Evolutionary conservation across 352 stramenopile genomes (phyloP).

Genomic region (Globisporangium emineosum): DNA sequence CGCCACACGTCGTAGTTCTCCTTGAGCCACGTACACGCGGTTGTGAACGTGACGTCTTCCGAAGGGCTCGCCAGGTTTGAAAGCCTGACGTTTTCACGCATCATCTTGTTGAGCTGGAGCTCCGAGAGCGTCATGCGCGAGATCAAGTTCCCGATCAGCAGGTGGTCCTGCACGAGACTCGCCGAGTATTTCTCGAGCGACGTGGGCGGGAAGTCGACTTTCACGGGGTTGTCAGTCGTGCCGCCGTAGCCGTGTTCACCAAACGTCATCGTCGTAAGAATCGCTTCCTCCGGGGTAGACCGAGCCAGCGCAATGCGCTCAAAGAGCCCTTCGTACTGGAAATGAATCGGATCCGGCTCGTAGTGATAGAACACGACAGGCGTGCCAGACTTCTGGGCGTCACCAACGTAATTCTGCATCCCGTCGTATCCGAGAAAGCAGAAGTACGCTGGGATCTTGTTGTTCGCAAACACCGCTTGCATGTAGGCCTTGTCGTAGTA

Average conservation of each 20-base stretch:
- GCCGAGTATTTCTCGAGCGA: slow-evolving; percentile 36
- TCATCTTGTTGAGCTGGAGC: slow-evolving; percentile 18
- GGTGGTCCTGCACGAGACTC: slow-evolving; percentile 13
- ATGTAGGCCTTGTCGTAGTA: slow-evolving; percentile 38
- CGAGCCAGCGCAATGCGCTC: slow-evolving; percentile 37
- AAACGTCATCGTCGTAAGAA: slow-evolving; percentile 28
- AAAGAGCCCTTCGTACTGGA: slow-evolving; percentile 22
- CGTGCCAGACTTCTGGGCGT: slow-evolving; percentile 24
- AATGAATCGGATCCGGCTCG: slow-evolving; percentile 44
- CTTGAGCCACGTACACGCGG: slow-evolving; percentile 42
- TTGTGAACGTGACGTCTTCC: slow-evolving; percentile 24
- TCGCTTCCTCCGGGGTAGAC: slow-evolving; percentile 19
- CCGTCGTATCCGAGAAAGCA: slow-evolving; percentile 43
- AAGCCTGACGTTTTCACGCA: slow-evolving; percentile 10
- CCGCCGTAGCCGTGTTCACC: slow-evolving; percentile 45
- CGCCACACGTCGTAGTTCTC: slow-evolving; percentile 40
- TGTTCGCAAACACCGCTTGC: slow-evolving; percentile 37
- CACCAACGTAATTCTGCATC: slow-evolving; percentile 23
- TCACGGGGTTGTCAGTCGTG: slow-evolving; percentile 37
- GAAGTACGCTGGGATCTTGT: slow-evolving; percentile 36
- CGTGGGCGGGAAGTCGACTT: slow-evolving; percentile 35
- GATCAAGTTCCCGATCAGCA: neutral
- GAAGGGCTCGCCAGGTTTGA: neutral
- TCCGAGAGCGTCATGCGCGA: slow-evolving; percentile 14
- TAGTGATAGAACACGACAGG: slow-evolving; percentile 50